phyloP scores from a whole-genome alignment of 2,329 filamentous ascomycete genomes.

The Colletotrichum sp. region DNA sequence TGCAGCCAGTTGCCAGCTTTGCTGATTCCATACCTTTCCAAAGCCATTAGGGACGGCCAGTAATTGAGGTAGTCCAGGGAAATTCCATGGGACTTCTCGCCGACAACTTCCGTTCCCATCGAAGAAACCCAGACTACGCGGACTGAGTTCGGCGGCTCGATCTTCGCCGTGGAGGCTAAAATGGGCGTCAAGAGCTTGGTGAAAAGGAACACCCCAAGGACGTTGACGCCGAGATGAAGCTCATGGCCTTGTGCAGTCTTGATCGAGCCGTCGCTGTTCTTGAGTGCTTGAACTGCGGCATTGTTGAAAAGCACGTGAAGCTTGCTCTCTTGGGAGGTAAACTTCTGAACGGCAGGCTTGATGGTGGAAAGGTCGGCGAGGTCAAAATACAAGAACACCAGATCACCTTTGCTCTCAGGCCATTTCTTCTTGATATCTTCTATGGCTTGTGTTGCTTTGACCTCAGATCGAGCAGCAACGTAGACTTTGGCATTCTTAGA shows the following conservation, averaged over 20 bases:
- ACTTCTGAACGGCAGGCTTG: constrained; percentile 30
- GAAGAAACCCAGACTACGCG: constrained; percentile 34
- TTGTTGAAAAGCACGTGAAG: constrained; percentile 49
- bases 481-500: constrained; percentile 58
- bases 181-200: constrained; percentile 40
- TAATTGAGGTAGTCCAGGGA: neutral
- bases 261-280: constrained; percentile 27
- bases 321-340: constrained; percentile 29
- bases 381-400: constrained; percentile 51
- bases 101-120: constrained; percentile 25
- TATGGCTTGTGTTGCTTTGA: constrained; percentile 49
- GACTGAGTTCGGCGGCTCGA: constrained; percentile 29
- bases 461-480: constrained; percentile 51
- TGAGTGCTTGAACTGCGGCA: constrained; percentile 25
- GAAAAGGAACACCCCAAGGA: constrained; percentile 40
- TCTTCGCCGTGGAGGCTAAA: constrained; percentile 32
- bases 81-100: constrained; percentile 3
- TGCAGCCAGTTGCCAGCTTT: constrained; percentile 33
- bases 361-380: constrained; percentile 39
- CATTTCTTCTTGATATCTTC: constrained; percentile 38
- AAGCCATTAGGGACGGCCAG: constrained; percentile 13
- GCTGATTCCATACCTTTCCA: constrained; percentile 26
- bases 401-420: constrained; percentile 38
- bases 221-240: constrained; percentile 45
- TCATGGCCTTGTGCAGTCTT: constrained; percentile 45